Conservation (phyloP, 371 early-diverging fungal species). For the Lichtheimia corymbifera region DNA sequence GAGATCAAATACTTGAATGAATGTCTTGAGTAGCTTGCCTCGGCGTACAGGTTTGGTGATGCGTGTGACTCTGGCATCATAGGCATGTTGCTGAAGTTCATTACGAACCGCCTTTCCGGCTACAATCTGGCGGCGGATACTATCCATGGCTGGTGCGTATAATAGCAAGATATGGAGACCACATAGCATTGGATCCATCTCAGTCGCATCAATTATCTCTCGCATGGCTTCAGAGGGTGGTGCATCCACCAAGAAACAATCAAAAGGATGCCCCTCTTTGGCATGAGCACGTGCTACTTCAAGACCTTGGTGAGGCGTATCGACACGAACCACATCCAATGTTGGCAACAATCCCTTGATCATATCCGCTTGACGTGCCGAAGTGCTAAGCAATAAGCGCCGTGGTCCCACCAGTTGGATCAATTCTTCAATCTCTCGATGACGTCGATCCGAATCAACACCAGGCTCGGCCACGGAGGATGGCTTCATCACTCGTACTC, state of each 20-base stretch:
- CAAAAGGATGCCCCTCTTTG: slow-evolving; percentile 13
- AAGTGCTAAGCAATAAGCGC: slow-evolving; percentile 34
- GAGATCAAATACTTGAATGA: slow-evolving; percentile 15
- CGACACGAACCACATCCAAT: slow-evolving; percentile 16
- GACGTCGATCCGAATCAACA: slow-evolving; percentile 24
- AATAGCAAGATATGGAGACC: slow-evolving; percentile 29
- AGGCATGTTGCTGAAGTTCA: slow-evolving; percentile 10
- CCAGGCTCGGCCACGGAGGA: slow-evolving; percentile 31
- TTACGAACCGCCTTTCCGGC: slow-evolving; percentile 5
- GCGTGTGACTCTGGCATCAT: slow-evolving; percentile 34
- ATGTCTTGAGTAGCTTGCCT: slow-evolving; percentile 41
- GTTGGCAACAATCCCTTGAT: slow-evolving; percentile 29
- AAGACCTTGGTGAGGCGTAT: slow-evolving; percentile 16
- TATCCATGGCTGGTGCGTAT: slow-evolving; percentile 37
- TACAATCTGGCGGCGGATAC: slow-evolving; percentile 26
- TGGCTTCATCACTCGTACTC: slow-evolving; percentile 40
- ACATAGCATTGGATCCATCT: slow-evolving; percentile 12
- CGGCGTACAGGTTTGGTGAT: slow-evolving; percentile 58
- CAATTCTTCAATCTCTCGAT: slow-evolving; percentile 22
- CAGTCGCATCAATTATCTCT: slow-evolving; percentile 17
- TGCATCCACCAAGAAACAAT: slow-evolving; percentile 36
- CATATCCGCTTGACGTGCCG: slow-evolving; percentile 26
- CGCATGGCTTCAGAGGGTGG: slow-evolving; percentile 24
- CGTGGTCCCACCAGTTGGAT: slow-evolving; percentile 30
- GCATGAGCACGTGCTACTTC: slow-evolving; percentile 5